Evolutionary conservation across 257 asterid genomes (phyloP), one percentile per base, ranked within the genome.

Genomic region (Penstemon eatonii): DNA sequence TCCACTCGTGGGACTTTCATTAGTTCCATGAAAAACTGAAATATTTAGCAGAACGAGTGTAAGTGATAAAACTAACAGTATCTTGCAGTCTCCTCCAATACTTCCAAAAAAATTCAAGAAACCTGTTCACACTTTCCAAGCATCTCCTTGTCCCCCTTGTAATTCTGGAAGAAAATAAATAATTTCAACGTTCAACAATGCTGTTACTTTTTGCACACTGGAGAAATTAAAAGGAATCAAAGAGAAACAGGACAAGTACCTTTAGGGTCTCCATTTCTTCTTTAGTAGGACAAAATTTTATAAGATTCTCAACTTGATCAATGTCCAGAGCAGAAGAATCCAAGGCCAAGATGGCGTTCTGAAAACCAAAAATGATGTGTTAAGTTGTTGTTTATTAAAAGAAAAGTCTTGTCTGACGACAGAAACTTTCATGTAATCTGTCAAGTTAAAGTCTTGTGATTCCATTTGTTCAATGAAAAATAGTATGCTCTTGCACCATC

Each of bases 81-180:
- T 25, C 47, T 50, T 62, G 60, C 57, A 75, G 68, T 72, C 49
- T 45, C 55, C 65, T 70, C 60, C 72, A 71, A 57, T 61, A 25
- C 68, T 63, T 66, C 53, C 42, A 18, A 38, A 47, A 72, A 71
- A 63, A 18, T 15, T 62, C 37, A 72, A 38, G 56, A 25, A 58
- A 93, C 98, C 98, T 93, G 98, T 80, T 93, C 98, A 58, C 98
- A 93, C 82, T 90, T 93, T 72, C 97, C 98, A 44, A 93, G 98
- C 96, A 86, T 87, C 79, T 83, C 95, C 86, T 84, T 93, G 80
- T 85, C 84, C 73, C 96, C 98, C 55, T 74, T 86, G 76, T 93
- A 93, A 59, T 93, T 93, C 98, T 93, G 94, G 45, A 82, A 81
- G 45, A 82, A 81, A 40, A 58, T 42, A 80, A 58, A 56, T 67